Percentiles rank a stretch among this genome's conserved stretches.
phyloP scores from a whole-genome alignment of 2,329 filamentous ascomycete species.

The Colletotrichum salicis region DNA sequence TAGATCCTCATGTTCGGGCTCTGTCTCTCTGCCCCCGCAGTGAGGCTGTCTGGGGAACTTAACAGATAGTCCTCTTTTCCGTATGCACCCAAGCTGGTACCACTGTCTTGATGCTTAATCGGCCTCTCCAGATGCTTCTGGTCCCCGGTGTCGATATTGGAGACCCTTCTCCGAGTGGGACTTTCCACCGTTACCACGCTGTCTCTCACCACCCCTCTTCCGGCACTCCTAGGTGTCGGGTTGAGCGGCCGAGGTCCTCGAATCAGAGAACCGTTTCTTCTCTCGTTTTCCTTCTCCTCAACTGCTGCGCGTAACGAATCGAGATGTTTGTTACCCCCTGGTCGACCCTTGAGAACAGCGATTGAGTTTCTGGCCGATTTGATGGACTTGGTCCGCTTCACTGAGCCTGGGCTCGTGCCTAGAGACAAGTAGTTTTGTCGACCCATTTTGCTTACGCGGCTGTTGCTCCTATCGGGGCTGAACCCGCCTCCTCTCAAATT shows the following conservation, averaged over 20 bases:
- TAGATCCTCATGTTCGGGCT: constrained; percentile 42
- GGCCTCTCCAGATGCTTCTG: neutral
- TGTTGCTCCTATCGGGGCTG: constrained; percentile 47
- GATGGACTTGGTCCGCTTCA: constrained; percentile 16
- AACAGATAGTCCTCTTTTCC: constrained; percentile 59
- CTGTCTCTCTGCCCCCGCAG: neutral
- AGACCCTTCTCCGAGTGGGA: neutral
- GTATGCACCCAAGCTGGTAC: constrained; percentile 56
- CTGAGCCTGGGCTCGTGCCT: constrained; percentile 38
- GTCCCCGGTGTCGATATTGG: neutral
- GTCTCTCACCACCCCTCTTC: constrained; percentile 13
- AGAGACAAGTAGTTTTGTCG: constrained; percentile 56
- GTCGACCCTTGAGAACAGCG: constrained; percentile 16
- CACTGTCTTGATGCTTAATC: constrained; percentile 41
- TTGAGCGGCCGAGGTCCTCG: constrained; percentile 11
- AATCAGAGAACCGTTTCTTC: neutral
- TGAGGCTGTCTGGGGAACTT: constrained; percentile 51
- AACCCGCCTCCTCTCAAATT: constrained; percentile 51
- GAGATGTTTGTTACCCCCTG: neutral
- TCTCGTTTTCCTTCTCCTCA: constrained; percentile 34
- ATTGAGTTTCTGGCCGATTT: constrained; percentile 20
- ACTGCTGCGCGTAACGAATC: neutral
- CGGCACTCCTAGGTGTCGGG: constrained; percentile 15
- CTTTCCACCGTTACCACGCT: neutral
- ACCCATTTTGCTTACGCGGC: constrained; percentile 46